These are phyloP conservation scores for Talaromyces sp. DNA, from an alignment of 2,329 filamentous ascomycete genomes.

Conservation along the genomic window DNA sequence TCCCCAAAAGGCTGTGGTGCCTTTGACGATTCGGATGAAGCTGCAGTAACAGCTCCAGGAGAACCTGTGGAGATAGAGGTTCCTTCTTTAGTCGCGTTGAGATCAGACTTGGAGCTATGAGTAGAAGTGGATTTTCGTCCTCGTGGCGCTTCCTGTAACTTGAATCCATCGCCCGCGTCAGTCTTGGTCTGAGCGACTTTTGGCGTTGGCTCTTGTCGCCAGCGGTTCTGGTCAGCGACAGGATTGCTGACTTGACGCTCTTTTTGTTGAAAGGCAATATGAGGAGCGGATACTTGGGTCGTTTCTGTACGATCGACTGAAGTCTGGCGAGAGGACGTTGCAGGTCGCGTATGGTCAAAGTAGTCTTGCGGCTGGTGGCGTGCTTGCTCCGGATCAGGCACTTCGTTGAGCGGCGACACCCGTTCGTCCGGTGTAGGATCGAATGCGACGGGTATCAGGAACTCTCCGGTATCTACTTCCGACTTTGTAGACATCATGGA, in stretches of 20 bases:
- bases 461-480: conserved; percentile 58
- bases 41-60: conserved; percentile 20
- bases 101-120: conserved; percentile 14
- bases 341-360: conserved; percentile 42
- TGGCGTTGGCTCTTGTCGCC: conserved; percentile 26
- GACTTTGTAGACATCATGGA: conserved; percentile 61
- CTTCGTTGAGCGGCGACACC: conserved; percentile 39
- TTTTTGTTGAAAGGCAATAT: conserved; percentile 89
- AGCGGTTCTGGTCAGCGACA: conserved; percentile 24
- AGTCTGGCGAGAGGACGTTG: conserved; percentile 25
- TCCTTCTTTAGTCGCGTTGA: conserved; percentile 32
- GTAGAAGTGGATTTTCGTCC: conserved; percentile 50
- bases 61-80: conserved; percentile 38
- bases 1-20: conserved; percentile 20
- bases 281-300: conserved; percentile 63
- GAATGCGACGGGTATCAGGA: conserved; percentile 71
- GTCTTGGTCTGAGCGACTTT: conserved; percentile 17
- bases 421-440: conserved; percentile 61
- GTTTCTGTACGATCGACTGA: conserved; percentile 25
- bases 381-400: not conserved
- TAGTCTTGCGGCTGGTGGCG: conserved; percentile 52
- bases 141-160: conserved; percentile 75
- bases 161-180: conserved; percentile 59
- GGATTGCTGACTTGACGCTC: conserved; percentile 59
- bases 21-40: conserved; percentile 32